Conservation (phyloP, 1,284 basidiomycete species). For the Heterobasidion annosum region DNA sequence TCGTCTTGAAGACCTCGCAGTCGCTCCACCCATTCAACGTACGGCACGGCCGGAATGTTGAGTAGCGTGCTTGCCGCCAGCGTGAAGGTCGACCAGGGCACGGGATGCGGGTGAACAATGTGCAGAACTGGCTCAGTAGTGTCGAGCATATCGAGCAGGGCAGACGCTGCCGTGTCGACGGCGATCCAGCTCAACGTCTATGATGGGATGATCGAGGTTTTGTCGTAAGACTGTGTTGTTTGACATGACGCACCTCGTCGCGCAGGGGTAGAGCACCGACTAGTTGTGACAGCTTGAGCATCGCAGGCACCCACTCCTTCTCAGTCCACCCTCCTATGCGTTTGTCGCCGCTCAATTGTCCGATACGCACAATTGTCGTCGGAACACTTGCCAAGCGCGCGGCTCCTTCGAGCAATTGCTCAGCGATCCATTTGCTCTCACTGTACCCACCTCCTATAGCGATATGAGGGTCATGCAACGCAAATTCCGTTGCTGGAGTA, state of each 20-base stretch:
- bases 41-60: not conserved
- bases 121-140: conserved; percentile 15
- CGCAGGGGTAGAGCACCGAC: not conserved
- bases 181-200: conserved; percentile 17
- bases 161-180: conserved; percentile 13
- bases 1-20: not conserved
- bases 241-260: not conserved
- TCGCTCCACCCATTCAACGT: not conserved
- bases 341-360: conserved; percentile 31
- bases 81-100: not conserved
- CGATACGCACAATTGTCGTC: conserved; percentile 27
- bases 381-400: conserved; percentile 14
- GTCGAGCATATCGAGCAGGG: conserved; percentile 15
- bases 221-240: not conserved
- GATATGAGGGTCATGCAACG: too few relatives aligned
- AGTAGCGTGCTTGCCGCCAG: not conserved
- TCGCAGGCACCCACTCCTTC: conserved; percentile 34
- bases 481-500: too few relatives aligned
- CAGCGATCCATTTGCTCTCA: conserved; percentile 31
- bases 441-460: conserved; percentile 26
- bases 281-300: conserved; percentile 16
- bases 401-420: conserved; percentile 18
- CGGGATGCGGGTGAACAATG: conserved; percentile 19
- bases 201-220: not conserved
- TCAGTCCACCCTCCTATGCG: conserved; percentile 31